Evolutionary conservation across 331 rosid species (phyloP).

Genomic region (Acacia concinna): DNA sequence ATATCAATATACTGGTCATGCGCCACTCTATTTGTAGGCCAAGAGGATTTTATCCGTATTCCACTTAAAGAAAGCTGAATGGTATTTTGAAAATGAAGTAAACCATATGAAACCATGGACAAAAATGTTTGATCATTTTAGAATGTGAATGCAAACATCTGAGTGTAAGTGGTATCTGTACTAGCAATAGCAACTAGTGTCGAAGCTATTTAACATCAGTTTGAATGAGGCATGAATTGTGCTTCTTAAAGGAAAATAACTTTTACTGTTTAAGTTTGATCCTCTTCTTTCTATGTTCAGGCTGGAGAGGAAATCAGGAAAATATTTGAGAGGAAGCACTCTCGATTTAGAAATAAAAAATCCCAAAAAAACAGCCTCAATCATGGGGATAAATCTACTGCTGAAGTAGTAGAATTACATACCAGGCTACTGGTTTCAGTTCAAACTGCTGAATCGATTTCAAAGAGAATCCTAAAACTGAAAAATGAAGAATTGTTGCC

Average conservation of each 20-base stretch:
- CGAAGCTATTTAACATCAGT: not conserved
- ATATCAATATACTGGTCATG: not conserved
- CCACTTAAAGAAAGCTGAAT: not conserved
- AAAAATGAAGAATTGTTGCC: constrained; percentile 18
- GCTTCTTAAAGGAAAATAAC: not conserved
- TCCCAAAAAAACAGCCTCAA: not conserved
- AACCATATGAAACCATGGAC: not conserved
- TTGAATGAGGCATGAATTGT: not conserved
- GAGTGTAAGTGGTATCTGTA: not conserved
- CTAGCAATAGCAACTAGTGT: not conserved
- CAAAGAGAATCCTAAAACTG: constrained; percentile 17
- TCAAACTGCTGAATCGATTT: constrained; percentile 15
- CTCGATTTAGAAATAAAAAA: not conserved
- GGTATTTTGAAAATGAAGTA: not conserved
- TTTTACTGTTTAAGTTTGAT: not conserved
- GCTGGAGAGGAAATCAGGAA: constrained; percentile 8
- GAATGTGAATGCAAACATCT: not conserved
- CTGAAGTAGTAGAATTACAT: not conserved
- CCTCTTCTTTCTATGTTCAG: constrained; percentile 1
- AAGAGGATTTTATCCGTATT: not conserved
- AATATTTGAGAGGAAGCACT: constrained; percentile 8
- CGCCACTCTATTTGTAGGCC: not conserved
- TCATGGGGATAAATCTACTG: not conserved
- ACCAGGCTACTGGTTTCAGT: constrained; percentile 1
- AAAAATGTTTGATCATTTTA: not conserved